phyloP scores from a whole-genome alignment of 768 basidiomycete genomes.

The Pleurotus tuber-regium region DNA sequence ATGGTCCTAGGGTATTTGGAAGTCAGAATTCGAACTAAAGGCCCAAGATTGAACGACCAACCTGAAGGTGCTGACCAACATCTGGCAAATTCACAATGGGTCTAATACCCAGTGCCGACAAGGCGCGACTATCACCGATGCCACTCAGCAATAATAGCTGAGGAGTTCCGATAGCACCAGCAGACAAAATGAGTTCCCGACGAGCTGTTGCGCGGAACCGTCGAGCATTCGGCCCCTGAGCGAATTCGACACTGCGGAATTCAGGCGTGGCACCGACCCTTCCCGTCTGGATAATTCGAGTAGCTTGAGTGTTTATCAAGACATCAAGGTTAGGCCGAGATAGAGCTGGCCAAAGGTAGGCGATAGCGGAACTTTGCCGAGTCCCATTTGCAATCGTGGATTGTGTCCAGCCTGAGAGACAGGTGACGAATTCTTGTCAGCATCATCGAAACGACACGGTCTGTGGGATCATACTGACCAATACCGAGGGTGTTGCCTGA shows the following conservation, averaged over 20 bases:
- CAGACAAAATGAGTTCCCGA: slow-evolving; percentile 36
- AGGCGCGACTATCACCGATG: slow-evolving; percentile 46
- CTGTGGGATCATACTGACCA: slow-evolving; percentile 18
- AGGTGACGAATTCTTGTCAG: too few relatives aligned
- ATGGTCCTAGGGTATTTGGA: slow-evolving; percentile 24
- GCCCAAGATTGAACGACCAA: too few relatives aligned
- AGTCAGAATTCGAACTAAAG: background rate
- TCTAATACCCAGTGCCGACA: slow-evolving; percentile 35
- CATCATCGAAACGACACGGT: too few relatives aligned
- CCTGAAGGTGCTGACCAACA: slow-evolving; percentile 31
- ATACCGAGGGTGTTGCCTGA: slow-evolving; percentile 27
- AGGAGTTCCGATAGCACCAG: slow-evolving; percentile 35
- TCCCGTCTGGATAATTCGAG: slow-evolving; percentile 40
- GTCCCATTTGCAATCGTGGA: slow-evolving; percentile 25
- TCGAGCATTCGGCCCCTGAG: slow-evolving; percentile 26
- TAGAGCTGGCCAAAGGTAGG: slow-evolving; percentile 26
- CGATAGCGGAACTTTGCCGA: slow-evolving; percentile 26
- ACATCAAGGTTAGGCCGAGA: slow-evolving; percentile 29
- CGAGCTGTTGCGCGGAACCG: slow-evolving; percentile 24
- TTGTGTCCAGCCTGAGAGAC: slow-evolving; percentile 25
- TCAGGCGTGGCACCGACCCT: slow-evolving; percentile 26
- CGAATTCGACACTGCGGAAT: slow-evolving; percentile 49
- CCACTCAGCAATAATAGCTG: slow-evolving; percentile 50
- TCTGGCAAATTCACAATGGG: slow-evolving; percentile 29
- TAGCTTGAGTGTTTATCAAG: slow-evolving; percentile 43